These are phyloP conservation scores for Mycena floridula DNA, from an alignment of 768 basidiomycete species.

Conservation along the genomic window DNA sequence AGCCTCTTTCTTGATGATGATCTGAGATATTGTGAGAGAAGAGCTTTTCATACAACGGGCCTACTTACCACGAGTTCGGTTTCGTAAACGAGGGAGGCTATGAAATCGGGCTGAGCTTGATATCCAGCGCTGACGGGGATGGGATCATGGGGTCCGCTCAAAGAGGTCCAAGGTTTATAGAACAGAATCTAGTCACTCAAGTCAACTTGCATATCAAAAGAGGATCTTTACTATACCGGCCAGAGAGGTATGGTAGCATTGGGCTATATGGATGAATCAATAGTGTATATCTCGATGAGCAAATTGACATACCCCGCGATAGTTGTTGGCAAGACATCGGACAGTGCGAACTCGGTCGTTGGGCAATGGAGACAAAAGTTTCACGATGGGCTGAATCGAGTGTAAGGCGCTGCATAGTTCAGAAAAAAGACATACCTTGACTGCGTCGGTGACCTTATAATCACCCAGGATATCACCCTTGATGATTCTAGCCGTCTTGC, in stretches of 20 bases:
- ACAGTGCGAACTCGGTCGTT: constrained; percentile 27
- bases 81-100: constrained; percentile 34
- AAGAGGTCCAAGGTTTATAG: constrained; percentile 28
- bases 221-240: too few relatives aligned
- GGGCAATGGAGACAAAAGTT: constrained; percentile 27
- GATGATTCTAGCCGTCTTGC: constrained; percentile 23
- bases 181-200: constrained; percentile 29
- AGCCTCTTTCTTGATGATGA: constrained; percentile 33
- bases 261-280: too few relatives aligned
- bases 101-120: constrained; percentile 33
- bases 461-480: constrained; percentile 19
- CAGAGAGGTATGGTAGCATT: too few relatives aligned
- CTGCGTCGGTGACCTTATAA: constrained; percentile 20
- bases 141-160: constrained; percentile 27
- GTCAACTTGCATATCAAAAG: too few relatives aligned
- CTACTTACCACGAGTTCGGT: constrained; percentile 34
- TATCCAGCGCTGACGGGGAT: constrained; percentile 30
- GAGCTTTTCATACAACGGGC: too few relatives aligned
- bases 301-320: too few relatives aligned
- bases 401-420: too few relatives aligned
- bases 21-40: too few relatives aligned
- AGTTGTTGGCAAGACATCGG: constrained; percentile 31
- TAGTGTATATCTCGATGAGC: too few relatives aligned
- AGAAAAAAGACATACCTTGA: constrained; percentile 21
- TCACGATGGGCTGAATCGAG: constrained; percentile 21